Conservation (phyloP, 306 rosid genomes). For the Cucumis hystrix region DNA sequence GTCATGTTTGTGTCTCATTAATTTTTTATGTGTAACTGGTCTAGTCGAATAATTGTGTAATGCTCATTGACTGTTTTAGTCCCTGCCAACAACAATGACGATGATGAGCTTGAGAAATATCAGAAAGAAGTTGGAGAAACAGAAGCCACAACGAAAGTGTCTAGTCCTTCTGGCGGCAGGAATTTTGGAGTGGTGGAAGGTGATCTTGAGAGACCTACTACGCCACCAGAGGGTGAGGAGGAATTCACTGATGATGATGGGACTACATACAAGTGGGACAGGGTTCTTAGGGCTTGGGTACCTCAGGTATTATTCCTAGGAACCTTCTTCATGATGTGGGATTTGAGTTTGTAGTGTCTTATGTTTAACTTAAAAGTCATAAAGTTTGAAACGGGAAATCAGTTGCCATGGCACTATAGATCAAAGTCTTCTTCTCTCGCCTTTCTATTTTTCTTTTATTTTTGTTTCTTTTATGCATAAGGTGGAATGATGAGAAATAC, state of each 20-base stretch:
- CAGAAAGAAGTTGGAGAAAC: constrained; percentile 64
- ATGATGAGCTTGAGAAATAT: constrained; percentile 66
- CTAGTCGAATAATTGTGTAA: not conserved
- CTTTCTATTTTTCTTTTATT: not conserved
- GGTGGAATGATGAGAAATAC: not conserved
- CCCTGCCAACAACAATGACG: constrained; percentile 9
- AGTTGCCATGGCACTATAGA: not conserved
- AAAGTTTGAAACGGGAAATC: not conserved
- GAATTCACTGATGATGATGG: constrained; percentile 97
- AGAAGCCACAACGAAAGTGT: constrained; percentile 28
- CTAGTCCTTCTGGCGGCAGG: constrained; percentile 12
- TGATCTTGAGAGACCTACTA: constrained; percentile 59
- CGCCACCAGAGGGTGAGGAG: constrained; percentile 93
- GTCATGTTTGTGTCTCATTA: constrained; percentile 1
- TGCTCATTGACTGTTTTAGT: constrained; percentile 10
- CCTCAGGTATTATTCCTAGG: constrained; percentile 59
- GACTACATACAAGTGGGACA: constrained; percentile 77
- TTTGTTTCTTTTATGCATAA: not conserved
- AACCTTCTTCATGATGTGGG: not conserved
- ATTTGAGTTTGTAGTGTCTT: not conserved
- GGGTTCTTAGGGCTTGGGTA: constrained; percentile 66
- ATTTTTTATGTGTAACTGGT: not conserved
- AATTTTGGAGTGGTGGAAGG: constrained; percentile 17
- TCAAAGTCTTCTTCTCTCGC: not conserved
- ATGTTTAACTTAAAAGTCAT: not conserved